Percentiles rank a stretch among this genome's conserved stretches.
These are phyloP conservation scores for Candida easanensis DNA, from an alignment of 805 yeast genomes.

Conservation along the genomic window DNA sequence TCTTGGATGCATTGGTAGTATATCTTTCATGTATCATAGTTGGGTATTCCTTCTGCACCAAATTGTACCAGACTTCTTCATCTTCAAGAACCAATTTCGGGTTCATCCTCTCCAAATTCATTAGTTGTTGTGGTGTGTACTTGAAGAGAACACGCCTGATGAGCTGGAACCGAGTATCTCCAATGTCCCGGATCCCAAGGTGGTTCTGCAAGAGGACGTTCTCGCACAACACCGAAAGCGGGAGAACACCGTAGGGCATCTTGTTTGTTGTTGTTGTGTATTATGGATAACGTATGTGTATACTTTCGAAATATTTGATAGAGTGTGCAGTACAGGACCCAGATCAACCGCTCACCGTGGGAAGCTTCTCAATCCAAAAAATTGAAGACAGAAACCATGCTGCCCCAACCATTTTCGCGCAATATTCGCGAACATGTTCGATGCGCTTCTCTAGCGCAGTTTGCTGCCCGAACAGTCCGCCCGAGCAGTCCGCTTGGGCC, in stretches of 20 bases:
- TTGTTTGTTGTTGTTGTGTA: background rate
- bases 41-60: constrained; percentile 34
- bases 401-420: background rate
- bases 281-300: no score
- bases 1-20: constrained; percentile 22
- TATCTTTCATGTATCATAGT: constrained; percentile 31
- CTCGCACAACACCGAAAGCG: constrained; percentile 25
- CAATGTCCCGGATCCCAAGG: constrained; percentile 24
- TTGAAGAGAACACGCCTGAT: constrained; percentile 29
- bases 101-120: constrained; percentile 31
- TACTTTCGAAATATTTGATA: no score
- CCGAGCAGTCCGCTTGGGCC: no score
- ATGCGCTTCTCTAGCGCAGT: no score
- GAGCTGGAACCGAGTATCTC: constrained; percentile 32
- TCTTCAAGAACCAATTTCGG: constrained; percentile 36
- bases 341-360: no score
- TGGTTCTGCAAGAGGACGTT: constrained; percentile 22
- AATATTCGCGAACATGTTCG: background rate
- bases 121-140: constrained; percentile 31
- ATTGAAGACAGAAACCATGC: background rate
- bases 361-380: no score
- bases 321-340: no score
- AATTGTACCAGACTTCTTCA: constrained; percentile 34
- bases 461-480: no score
- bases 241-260: constrained; percentile 17